phyloP scores from a whole-genome alignment of 805 yeast genomes.

The Candida endomychidarum region DNA sequence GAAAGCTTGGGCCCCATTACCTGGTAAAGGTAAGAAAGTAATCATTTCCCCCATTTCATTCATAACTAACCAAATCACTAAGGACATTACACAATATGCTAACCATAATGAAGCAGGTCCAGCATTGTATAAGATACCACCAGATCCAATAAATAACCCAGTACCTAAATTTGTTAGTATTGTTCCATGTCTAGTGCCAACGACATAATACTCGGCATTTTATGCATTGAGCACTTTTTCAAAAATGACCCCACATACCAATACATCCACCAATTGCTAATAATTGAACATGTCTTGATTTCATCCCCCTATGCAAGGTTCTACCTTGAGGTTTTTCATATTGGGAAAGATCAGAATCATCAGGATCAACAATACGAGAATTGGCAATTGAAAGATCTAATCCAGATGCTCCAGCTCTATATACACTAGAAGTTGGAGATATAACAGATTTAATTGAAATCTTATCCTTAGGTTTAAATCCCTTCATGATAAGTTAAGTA shows the following conservation, averaged over 20 bases:
- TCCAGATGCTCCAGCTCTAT: conserved; percentile 25
- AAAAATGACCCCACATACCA: too few relatives aligned
- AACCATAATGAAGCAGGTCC: conserved; percentile 67
- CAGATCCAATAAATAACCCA: conserved; percentile 67
- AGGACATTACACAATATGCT: conserved; percentile 22
- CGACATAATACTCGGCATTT: too few relatives aligned
- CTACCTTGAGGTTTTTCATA: conserved; percentile 9
- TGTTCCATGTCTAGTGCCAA: too few relatives aligned
- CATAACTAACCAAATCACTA: conserved; percentile 31
- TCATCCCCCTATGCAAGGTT: conserved; percentile 38
- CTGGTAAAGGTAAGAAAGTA: conserved; percentile 34
- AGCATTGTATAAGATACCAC: conserved; percentile 55
- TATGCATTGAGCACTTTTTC: too few relatives aligned
- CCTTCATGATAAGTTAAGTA: too few relatives aligned
- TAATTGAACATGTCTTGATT: conserved; percentile 59
- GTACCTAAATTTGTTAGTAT: conserved; percentile 51
- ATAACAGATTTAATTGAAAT: conserved; percentile 17
- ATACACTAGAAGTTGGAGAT: conserved; percentile 26
- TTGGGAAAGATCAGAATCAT: conserved; percentile 21
- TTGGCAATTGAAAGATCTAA: conserved; percentile 28
- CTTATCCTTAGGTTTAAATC: conserved; percentile 1
- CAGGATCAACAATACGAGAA: conserved; percentile 22
- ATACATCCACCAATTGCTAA: conserved; percentile 71
- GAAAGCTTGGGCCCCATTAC: conserved; percentile 32
- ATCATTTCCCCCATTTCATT: conserved; percentile 35